Evolutionary conservation across 441 rosid genomes (phyloP), one percentile per base, ranked within the genome.

Genomic region (Arabidopsis hybrid): DNA sequence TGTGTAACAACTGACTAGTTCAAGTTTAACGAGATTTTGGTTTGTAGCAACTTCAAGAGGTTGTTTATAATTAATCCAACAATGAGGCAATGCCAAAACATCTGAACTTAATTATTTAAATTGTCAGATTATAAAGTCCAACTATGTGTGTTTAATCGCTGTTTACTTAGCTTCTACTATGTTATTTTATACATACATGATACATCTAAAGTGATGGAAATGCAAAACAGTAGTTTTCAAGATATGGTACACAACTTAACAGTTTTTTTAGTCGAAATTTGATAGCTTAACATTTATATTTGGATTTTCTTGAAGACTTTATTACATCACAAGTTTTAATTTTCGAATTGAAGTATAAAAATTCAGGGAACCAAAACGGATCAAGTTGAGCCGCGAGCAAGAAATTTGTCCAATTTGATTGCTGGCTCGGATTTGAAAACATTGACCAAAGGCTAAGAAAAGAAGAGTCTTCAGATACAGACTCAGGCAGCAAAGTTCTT

Each of bases 401-500:
- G 57, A 71, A 40, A 55, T 16, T 55, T 53, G 56, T 43, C 64
- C 10, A 55, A 38, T 50, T 65, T 50, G 72, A 65, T 58, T 11
- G 66, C 52, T 57, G 60, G 68, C 49, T 18, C 18, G 39, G 34
- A 51, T 43, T 53, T 32, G 40, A 62, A 74, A 74, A 42, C 67
- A 60, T 34, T 31, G 46, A 35, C 60, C 64, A 75, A 69, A 53
- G 70, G 51, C 65, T 26, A 42, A 34, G 70, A 47, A 68, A 26
- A 40, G n/a, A 67, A 74, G 73, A 68, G 65, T 60, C 69, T 51
- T 16, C 65, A 38, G 69, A 60, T 77, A 77, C 76, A 71, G 77
- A 72, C 64, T 65, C 80, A 59, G 17, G 71, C 47, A 70, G 63
- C 72, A 78, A 72, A 52, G 73, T 78, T 67, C 39, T 72, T 53